These are phyloP conservation scores for Aphanomyces cochlioides DNA, from an alignment of 352 stramenopile species.

Conservation along the genomic window DNA sequence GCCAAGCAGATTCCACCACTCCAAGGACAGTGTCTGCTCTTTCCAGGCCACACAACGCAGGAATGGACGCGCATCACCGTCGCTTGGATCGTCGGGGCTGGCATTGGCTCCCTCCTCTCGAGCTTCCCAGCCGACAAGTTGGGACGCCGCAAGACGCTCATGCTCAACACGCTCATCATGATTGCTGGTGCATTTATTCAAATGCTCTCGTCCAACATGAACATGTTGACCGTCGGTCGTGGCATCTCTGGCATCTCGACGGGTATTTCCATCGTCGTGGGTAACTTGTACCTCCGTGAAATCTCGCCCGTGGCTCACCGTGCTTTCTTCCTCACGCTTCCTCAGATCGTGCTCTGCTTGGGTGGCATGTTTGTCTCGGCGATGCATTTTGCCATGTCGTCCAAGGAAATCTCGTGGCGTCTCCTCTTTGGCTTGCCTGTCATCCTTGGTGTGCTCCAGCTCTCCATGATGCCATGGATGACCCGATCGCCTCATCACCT, in stretches of 20 bases:
- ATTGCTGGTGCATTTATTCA: conserved; percentile 32
- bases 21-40: conserved; percentile 51
- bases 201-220: conserved; percentile 30
- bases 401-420: conserved; percentile 48
- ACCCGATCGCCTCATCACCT: conserved; percentile 44
- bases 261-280: conserved; percentile 35
- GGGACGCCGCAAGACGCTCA: conserved; percentile 45
- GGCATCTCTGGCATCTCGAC: conserved; percentile 34
- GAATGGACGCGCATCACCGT: conserved; percentile 57
- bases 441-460: conserved; percentile 48
- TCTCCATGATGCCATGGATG: conserved; percentile 37
- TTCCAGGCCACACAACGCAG: conserved; percentile 47
- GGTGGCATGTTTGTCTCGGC: conserved; percentile 45
- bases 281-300: conserved; percentile 39
- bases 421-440: conserved; percentile 48
- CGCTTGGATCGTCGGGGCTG: conserved; percentile 54
- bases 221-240: conserved; percentile 34
- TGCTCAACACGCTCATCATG: conserved; percentile 29
- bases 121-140: conserved; percentile 40
- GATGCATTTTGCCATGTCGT: conserved; percentile 45
- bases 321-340: conserved; percentile 32
- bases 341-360: conserved; percentile 50
- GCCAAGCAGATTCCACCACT: conserved; percentile 45
- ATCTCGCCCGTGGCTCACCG: conserved; percentile 38
- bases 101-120: conserved; percentile 44